Percentiles rank a stretch among this genome's conserved stretches.
Conservation (phyloP, 2,329 filamentous ascomycete species). For the Fusarium compactum region DNA sequence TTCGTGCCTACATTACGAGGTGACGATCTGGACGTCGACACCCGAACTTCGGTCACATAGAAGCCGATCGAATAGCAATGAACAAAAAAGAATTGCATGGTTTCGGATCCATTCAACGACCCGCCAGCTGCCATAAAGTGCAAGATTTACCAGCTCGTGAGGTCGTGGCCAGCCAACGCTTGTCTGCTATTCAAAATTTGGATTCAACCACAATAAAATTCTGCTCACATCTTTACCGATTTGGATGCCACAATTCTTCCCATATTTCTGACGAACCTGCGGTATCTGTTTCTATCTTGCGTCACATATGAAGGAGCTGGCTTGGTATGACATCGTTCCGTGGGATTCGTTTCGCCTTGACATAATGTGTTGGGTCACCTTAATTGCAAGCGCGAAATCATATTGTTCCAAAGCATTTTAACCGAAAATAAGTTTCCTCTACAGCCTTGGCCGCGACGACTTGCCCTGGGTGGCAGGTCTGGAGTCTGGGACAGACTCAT, state of each 20-base stretch:
- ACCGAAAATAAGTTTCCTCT: neutral
- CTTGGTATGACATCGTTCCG: neutral
- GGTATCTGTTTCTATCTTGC: neutral
- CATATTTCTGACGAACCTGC: neutral
- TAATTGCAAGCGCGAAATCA: neutral
- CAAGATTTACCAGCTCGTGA: constrained; percentile 18
- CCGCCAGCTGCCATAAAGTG: constrained; percentile 12
- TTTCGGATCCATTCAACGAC: constrained; percentile 49
- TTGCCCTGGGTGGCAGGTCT: neutral
- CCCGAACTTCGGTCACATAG: constrained; percentile 55
- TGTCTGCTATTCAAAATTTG: neutral
- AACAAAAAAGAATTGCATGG: constrained; percentile 55
- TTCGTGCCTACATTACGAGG: constrained; percentile 59
- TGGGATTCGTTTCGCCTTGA: neutral
- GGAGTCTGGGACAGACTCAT: neutral
- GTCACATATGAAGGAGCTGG: constrained; percentile 1
- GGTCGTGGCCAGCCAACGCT: constrained; percentile 18
- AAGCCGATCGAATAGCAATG: constrained; percentile 60
- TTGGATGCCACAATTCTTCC: neutral
- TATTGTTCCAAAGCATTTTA: neutral
- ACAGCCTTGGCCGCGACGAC: neutral
- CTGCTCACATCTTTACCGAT: neutral
- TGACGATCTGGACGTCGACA: constrained; percentile 57
- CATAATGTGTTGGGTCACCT: neutral
- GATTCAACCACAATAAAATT: neutral